Base-by-base conservation (phyloP, 1,139 yeast genomes). In the Arxiozyma bovina region DNA sequence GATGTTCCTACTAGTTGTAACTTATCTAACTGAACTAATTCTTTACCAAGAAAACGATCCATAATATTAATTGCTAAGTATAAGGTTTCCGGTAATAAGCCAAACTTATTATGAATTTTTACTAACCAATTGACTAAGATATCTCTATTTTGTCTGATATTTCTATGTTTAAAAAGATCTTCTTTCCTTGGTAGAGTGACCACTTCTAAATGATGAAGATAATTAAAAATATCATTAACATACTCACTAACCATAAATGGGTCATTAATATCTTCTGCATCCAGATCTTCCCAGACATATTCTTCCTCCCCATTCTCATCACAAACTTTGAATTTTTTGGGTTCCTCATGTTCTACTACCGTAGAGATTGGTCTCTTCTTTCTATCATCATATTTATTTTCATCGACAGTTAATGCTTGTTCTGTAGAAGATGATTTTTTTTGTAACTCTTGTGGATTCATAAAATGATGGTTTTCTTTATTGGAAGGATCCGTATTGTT, bases 231-330 rank as follows among this genome's bases (percentile, higher is more conserved):
- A 58, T 89, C 97, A 61, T 76, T 80, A 55, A 88, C 96, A 68
- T 90, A 93, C 73, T 93, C 99, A 62, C 91, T 83, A 38, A 88
- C 97, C 97, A 91, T 90, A 60, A 87, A 77, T 12, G 98, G 98
- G 70, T 93, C 99, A 63, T 87, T 91, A 58, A 76, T 74, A 69
- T 93, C 99, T 63, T 88, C 96, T 52, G 86, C 91, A 68, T 91
- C 97, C 57, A 91, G 76, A 69, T 91, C 96, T 64, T 88, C 96
- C 95, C 96, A 90, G 59, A 79, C 81, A 64, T 83, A 72, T 51
- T 69, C 72, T 48, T 70, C 72, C 43, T 62, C 60, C 15, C 70
- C 70, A 55, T 65, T 61, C 48, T 61, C 70, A 38, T 57, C 61
- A 47, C 67, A 63, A 1, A 64, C 66, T 56, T 68, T 68, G 55